These are phyloP conservation scores for Sarocladiaceae sp. DNA, from an alignment of 2,329 filamentous ascomycete genomes.

Conservation along the genomic window DNA sequence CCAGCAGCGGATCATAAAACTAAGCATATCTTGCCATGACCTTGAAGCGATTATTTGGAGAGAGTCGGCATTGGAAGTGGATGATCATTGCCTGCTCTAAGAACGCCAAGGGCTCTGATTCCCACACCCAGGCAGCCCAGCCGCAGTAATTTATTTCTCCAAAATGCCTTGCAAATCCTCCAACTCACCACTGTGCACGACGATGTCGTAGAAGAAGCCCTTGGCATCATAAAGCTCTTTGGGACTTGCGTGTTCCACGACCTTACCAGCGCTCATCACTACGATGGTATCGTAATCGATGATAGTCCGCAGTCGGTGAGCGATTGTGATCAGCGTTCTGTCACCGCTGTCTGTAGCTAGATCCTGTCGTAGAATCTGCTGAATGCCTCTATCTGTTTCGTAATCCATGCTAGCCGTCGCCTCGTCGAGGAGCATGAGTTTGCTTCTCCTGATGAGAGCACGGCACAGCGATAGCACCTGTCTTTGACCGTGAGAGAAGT, in stretches of 20 bases:
- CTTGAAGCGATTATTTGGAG: too few relatives aligned
- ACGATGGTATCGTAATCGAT: slow-evolving; percentile 63
- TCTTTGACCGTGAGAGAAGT: slow-evolving; percentile 63
- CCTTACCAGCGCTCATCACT: slow-evolving; percentile 55
- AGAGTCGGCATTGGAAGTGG: too few relatives aligned
- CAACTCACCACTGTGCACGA: too few relatives aligned
- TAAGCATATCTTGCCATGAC: too few relatives aligned
- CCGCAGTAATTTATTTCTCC: too few relatives aligned
- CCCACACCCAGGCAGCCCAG: too few relatives aligned
- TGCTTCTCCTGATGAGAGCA: slow-evolving; percentile 31
- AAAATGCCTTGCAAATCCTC: too few relatives aligned
- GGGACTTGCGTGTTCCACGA: slow-evolving; percentile 57
- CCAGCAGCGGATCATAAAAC: too few relatives aligned
- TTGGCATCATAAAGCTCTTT: slow-evolving; percentile 44
- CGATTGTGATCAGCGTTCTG: slow-evolving; percentile 63
- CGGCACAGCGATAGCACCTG: slow-evolving; percentile 63
- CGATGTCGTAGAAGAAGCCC: slow-evolving; percentile 49
- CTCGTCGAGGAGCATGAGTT: slow-evolving; percentile 43
- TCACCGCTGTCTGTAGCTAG: too few relatives aligned
- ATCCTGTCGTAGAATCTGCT: too few relatives aligned
- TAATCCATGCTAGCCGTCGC: slow-evolving; percentile 66
- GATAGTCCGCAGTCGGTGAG: slow-evolving; percentile 62
- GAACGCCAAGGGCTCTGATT: too few relatives aligned
- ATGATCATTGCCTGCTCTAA: too few relatives aligned
- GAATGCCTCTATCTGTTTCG: slow-evolving; percentile 62